A percentile compares a stretch with the other conserved stretches of the same genome.
Evolutionary conservation across 345 rosid species (phyloP).

Genomic region (Orychophragmus violaceus): DNA sequence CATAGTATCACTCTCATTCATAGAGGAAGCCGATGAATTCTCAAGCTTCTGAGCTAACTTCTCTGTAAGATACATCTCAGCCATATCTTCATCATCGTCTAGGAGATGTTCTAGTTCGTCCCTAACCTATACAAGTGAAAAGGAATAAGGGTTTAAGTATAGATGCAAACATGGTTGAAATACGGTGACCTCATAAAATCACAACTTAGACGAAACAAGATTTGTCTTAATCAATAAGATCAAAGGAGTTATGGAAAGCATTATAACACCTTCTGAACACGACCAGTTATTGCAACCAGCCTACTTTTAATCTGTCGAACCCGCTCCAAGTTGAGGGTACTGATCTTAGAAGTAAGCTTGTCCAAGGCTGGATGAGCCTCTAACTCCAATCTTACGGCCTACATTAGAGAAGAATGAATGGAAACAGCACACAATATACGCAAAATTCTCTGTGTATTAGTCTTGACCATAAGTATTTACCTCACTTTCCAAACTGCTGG

Average conservation of each 20-base stretch:
- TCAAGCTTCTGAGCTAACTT: constrained; percentile 62
- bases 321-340: constrained; percentile 61
- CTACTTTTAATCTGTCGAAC: constrained; percentile 71
- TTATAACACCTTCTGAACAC: constrained; percentile 61
- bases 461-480: constrained; percentile 24
- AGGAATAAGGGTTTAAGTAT: background rate
- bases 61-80: constrained; percentile 89
- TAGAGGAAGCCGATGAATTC: constrained; percentile 48
- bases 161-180: background rate
- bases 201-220: background rate
- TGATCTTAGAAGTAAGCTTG: constrained; percentile 64
- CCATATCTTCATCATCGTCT: constrained; percentile 93
- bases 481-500: constrained; percentile 62
- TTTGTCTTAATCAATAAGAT: background rate
- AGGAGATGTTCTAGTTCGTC: constrained; percentile 81
- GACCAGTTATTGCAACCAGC: constrained; percentile 55
- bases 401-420: background rate
- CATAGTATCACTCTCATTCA: constrained; percentile 43
- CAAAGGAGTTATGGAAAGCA: background rate
- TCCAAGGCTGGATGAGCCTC: constrained; percentile 78
- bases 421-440: background rate
- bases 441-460: background rate
- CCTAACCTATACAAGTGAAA: constrained; percentile 36
- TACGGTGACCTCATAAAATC: background rate
- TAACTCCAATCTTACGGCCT: constrained; percentile 55